Base-by-base conservation (phyloP, 768 basidiomycete species). In the Termitomyces sp. region DNA sequence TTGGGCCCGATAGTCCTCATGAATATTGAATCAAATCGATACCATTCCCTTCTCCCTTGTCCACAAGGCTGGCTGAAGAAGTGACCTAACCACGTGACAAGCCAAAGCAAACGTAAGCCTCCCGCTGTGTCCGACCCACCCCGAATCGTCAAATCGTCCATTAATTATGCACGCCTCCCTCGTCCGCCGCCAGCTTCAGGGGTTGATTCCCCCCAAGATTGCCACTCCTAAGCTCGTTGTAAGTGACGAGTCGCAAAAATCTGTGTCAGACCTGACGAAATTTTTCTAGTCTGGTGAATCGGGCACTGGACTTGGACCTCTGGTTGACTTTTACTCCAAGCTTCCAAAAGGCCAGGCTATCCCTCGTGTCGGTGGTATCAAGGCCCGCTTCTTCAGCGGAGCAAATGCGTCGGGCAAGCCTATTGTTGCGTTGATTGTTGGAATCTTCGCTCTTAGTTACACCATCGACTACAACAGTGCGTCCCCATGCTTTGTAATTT, bases 261-360 rank as follows among this genome's bases (percentile, higher is more conserved):
- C 4, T 4, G 48, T 24, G n/a, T 33, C 7, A 16, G 56, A 22
- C 28, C 42, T 32, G 16, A 44, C 51, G 36, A 53, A 61, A 59
- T 56, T 66, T 51, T 64, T 58, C 53, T 60, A 94, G 93, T 86
- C 90, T 55, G 84, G 90, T 53, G 90, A 87, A 56, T 84, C 89
- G 54, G 92, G 92, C 45, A 84, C 84, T 45, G 85, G 90, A 61
- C 88, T 96, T 54, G 78, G 81, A 58, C 86, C 86, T 33, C 88
- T 98, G 69, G 93, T 97, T 62, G 86, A 92, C 64, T 98, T 97
- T 76, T 98, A 98, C 80, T 94, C 91, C 59, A 95, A 93, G 74
- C 84, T 98, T 51, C 96, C 94, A 63, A 98, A 98, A 72, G 95
- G 95, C 47, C 77, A 84, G 42, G 82, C 85, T 36, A 78, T 90